Conservation (phyloP, 805 yeast genomes). For the Yarrowia phangngaensis region DNA sequence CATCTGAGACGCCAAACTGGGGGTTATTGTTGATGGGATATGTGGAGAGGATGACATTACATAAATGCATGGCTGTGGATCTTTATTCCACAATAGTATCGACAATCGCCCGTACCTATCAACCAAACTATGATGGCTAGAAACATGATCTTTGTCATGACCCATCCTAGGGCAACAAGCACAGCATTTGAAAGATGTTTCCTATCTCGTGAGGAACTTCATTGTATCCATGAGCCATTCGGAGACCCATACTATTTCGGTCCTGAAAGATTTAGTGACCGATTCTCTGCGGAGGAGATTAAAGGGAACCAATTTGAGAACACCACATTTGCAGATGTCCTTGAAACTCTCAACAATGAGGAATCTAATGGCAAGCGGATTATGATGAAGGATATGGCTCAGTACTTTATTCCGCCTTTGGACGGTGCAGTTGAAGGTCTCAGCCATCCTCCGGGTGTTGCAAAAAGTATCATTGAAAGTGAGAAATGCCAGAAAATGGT, state of each 20-base stretch:
- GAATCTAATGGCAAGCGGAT: constrained; percentile 27
- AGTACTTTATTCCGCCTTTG: constrained; percentile 33
- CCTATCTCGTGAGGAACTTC: constrained; percentile 31
- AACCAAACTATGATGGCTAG: constrained; percentile 15
- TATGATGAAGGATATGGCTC: constrained; percentile 36
- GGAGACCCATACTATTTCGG: constrained; percentile 36
- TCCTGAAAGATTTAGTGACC: constrained; percentile 32
- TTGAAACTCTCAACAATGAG: constrained; percentile 23
- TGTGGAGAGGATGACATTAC: no score
- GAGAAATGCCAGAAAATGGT: constrained; percentile 4
- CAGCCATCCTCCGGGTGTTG: constrained; percentile 7
- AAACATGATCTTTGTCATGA: constrained; percentile 30
- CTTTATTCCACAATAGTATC: no score
- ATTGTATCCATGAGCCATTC: constrained; percentile 34
- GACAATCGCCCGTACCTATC: no score
- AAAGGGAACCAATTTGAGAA: constrained; percentile 26
- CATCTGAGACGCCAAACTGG: no score
- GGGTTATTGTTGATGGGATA: no score
- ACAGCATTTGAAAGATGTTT: constrained; percentile 35
- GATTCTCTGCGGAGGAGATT: constrained; percentile 30
- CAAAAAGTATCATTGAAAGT: constrained; percentile 4
- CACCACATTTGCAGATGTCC: constrained; percentile 30
- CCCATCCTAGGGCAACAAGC: constrained; percentile 35
- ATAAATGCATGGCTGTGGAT: no score
- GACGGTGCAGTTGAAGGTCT: constrained; percentile 5